Percentiles rank a stretch among this genome's conserved stretches.
These are phyloP conservation scores for Cruciata laevipes DNA, from an alignment of 257 asterid genomes.

Conservation along the genomic window DNA sequence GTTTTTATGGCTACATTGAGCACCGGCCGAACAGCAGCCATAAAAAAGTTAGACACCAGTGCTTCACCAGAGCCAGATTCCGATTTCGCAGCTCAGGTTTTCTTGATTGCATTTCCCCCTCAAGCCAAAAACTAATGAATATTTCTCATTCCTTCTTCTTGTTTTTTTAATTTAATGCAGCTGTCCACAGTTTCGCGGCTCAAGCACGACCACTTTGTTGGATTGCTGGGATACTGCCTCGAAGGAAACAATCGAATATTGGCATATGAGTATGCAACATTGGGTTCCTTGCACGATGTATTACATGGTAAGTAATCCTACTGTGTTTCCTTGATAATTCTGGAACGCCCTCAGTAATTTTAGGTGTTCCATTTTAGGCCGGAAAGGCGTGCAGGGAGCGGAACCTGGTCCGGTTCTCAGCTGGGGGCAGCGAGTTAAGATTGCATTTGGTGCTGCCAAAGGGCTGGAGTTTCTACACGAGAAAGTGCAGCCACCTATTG, in stretches of 20 bases:
- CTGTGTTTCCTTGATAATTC: background rate
- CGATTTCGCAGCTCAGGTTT: slow-evolving; percentile 63
- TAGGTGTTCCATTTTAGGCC: slow-evolving; percentile 34
- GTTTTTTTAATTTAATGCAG: slow-evolving; percentile 26
- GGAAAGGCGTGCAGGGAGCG: slow-evolving; percentile 93
- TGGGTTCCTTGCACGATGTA: slow-evolving; percentile 83
- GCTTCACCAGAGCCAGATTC: slow-evolving; percentile 55
- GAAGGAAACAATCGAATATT: slow-evolving; percentile 56
- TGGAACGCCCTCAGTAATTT: background rate
- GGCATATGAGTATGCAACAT: slow-evolving; percentile 65
- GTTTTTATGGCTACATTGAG: slow-evolving; percentile 51
- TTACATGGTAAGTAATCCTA: slow-evolving; percentile 52
- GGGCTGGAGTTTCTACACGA: slow-evolving; percentile 89
- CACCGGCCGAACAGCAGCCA: slow-evolving; percentile 51
- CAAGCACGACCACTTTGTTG: slow-evolving; percentile 60
- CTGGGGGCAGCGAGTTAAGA: slow-evolving; percentile 83
- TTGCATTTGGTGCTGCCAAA: slow-evolving; percentile 86
- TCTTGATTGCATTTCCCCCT: background rate
- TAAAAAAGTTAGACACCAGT: slow-evolving; percentile 64
- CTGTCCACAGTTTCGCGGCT: slow-evolving; percentile 78
- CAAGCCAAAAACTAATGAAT: too few species aligned
- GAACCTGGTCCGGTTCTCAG: slow-evolving; percentile 86
- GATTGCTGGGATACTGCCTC: slow-evolving; percentile 68
- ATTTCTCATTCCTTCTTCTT: background rate
- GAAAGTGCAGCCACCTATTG: slow-evolving; percentile 73